Conservation (phyloP, 495 filamentous ascomycete species). For the Aspergillus biplanus region DNA sequence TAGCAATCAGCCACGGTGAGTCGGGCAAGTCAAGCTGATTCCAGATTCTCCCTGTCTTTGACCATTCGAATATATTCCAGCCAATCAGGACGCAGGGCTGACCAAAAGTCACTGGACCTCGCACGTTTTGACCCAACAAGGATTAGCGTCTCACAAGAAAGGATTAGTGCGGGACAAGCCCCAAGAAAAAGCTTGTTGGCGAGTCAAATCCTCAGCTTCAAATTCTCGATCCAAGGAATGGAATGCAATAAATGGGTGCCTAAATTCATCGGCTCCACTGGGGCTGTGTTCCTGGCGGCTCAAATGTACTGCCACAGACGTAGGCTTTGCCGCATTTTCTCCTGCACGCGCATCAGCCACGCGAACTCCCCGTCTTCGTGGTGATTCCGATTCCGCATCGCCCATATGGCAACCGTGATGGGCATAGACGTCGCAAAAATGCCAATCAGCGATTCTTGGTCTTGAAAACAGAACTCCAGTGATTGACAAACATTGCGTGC, state of each 20-base stretch:
- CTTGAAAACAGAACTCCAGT: conserved; percentile 32
- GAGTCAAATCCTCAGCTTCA: neutral
- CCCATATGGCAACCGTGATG: conserved; percentile 22
- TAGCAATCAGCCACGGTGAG: neutral
- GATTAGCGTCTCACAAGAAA: neutral
- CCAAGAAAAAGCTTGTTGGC: neutral
- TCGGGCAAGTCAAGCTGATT: neutral
- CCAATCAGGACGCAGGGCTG: neutral
- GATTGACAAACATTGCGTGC: conserved; percentile 39
- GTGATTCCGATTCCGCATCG: neutral
- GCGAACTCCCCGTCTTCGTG: neutral
- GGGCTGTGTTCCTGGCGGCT: neutral
- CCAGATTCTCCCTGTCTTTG: neutral
- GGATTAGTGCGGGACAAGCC: neutral
- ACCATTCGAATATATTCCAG: neutral
- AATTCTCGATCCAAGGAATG: neutral
- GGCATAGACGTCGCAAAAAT: conserved; percentile 21
- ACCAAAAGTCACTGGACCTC: neutral
- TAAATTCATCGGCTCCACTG: neutral
- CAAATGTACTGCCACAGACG: conserved; percentile 4
- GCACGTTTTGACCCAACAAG: conserved; percentile 1
- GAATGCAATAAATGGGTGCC: neutral
- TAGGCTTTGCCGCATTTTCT: neutral
- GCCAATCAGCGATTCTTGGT: conserved; percentile 23
- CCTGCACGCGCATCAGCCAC: neutral